Conservation (phyloP, 2,329 filamentous ascomycete genomes). For the Colletotrichum endophyticum region DNA sequence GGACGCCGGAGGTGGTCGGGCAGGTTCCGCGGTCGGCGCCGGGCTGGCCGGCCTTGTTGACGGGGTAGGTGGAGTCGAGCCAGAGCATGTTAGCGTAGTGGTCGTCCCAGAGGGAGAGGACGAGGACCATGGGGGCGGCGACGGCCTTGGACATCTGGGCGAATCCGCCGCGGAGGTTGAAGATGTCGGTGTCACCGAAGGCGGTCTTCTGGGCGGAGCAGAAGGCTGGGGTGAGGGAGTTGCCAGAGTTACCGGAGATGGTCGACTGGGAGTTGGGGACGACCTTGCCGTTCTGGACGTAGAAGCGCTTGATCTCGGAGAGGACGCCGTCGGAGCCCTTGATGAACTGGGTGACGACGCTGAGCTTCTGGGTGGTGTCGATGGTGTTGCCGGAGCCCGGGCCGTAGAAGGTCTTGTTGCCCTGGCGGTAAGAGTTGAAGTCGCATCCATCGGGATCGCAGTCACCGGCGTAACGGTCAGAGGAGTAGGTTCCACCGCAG, state of each 20-base stretch:
- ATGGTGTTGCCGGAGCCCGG: slow-evolving; percentile 55
- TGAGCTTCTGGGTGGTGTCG: slow-evolving; percentile 64
- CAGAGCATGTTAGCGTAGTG: slow-evolving; percentile 51
- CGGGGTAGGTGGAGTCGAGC: slow-evolving; percentile 72
- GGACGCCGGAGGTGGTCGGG: slow-evolving; percentile 54
- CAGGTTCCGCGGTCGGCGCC: slow-evolving; percentile 62
- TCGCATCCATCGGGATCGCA: slow-evolving; percentile 76
- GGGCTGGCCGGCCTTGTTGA: slow-evolving; percentile 35
- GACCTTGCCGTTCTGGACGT: slow-evolving; percentile 66
- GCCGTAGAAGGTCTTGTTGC: slow-evolving; percentile 68
- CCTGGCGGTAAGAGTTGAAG: slow-evolving; percentile 73
- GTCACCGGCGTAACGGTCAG: slow-evolving; percentile 62
- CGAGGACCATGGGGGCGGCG: slow-evolving; percentile 49
- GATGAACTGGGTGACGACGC: slow-evolving; percentile 71
- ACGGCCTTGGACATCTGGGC: slow-evolving; percentile 56
- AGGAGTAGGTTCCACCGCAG: slow-evolving; percentile 59
- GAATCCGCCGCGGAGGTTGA: slow-evolving; percentile 62
- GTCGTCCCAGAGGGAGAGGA: slow-evolving; percentile 66
- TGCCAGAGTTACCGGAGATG: slow-evolving; percentile 43
- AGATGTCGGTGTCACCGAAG: slow-evolving; percentile 60
- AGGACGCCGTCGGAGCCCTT: slow-evolving; percentile 54
- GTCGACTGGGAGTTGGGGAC: slow-evolving; percentile 56
- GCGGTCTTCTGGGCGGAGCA: slow-evolving; percentile 63
- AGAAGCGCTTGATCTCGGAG: slow-evolving; percentile 67
- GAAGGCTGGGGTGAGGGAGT: slow-evolving; percentile 60